Evolutionary conservation across 148 eudicot species (phyloP).

Genomic region (Chenopodium berlandieri): DNA sequence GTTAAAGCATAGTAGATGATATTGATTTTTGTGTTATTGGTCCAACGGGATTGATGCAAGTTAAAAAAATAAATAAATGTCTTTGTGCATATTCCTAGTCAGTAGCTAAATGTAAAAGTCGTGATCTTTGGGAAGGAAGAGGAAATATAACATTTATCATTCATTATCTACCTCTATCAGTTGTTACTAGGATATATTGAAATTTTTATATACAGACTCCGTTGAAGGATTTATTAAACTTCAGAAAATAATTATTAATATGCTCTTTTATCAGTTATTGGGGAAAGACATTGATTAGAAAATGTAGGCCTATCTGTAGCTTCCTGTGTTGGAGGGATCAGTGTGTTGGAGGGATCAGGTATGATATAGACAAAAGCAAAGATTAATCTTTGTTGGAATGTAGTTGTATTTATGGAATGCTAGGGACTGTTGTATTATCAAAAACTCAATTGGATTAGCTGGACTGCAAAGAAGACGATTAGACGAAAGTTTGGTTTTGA

Average conservation of each 20-base stretch:
- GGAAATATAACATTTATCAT: neutral
- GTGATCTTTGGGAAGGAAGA: neutral
- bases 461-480: no score
- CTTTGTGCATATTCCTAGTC: neutral
- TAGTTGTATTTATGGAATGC: no score
- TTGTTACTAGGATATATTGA: neutral
- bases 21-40: neutral
- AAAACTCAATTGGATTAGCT: no score
- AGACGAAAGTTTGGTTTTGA: no score
- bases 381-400: no score
- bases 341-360: no score
- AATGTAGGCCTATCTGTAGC: no score
- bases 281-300: conserved; percentile 22
- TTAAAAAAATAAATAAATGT: no score
- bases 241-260: neutral
- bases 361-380: no score
- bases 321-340: no score
- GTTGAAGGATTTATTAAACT: neutral
- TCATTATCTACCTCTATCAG: neutral
- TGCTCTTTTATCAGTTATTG: neutral
- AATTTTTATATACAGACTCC: no score
- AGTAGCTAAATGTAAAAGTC: neutral
- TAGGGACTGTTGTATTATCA: no score
- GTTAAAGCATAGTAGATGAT: neutral
- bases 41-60: neutral